These are phyloP conservation scores for Paramecium octaurelia DNA, from an alignment of 73 alveolate species.

Conservation along the genomic window DNA sequence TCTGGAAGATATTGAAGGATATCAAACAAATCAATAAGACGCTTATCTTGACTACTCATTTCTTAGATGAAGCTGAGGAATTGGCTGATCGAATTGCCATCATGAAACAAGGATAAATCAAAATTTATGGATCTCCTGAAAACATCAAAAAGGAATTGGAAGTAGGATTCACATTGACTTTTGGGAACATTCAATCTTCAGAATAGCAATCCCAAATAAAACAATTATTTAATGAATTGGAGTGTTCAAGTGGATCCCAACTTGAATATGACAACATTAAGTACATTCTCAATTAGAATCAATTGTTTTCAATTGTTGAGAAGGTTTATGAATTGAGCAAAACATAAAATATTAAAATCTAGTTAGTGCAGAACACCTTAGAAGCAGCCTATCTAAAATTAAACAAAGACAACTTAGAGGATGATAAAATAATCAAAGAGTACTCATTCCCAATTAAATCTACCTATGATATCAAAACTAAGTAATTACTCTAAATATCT, in stretches of 20 bases:
- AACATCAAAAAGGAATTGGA: constrained; percentile 72
- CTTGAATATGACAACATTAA: neutral
- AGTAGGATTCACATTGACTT: constrained; percentile 68
- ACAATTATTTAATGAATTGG: neutral
- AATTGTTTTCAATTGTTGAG: neutral
- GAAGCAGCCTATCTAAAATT: constrained; percentile 39
- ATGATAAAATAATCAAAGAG: neutral
- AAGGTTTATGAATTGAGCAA: neutral
- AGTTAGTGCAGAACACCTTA: neutral
- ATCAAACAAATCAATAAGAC: constrained; percentile 80
- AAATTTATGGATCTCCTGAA: constrained; percentile 69
- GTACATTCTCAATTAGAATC: neutral
- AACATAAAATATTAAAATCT: neutral
- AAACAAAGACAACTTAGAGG: neutral
- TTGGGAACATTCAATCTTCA: neutral
- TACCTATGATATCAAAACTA: neutral
- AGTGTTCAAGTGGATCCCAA: neutral
- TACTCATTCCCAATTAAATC: neutral
- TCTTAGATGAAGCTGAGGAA: constrained; percentile 89
- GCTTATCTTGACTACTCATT: constrained; percentile 87
- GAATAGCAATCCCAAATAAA: neutral
- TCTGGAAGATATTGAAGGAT: constrained; percentile 96
- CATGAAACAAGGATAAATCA: constrained; percentile 73
- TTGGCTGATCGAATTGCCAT: constrained; percentile 85
- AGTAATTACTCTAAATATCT: neutral